These are phyloP conservation scores for Clonostachys sp. DNA, from an alignment of 2,329 filamentous ascomycete genomes.

Conservation along the genomic window DNA sequence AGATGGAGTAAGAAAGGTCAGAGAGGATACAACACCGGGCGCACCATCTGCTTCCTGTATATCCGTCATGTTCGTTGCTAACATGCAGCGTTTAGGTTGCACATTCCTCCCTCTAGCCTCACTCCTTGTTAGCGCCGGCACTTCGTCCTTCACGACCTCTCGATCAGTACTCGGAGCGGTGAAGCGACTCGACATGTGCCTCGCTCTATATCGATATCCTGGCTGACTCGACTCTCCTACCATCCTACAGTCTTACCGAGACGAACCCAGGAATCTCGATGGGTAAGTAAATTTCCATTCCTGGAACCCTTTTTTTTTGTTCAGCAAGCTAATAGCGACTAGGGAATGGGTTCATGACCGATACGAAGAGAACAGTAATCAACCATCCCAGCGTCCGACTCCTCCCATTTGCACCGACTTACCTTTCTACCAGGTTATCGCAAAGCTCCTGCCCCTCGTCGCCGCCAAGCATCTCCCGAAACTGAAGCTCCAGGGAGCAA, in stretches of 20 bases:
- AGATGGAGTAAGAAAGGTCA: conserved; percentile 88
- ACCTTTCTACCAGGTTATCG: conserved; percentile 26
- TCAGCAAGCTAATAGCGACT: conserved; percentile 13
- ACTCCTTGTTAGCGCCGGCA: not conserved
- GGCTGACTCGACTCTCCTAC: conserved; percentile 28
- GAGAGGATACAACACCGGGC: too few species aligned
- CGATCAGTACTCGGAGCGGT: conserved; percentile 19
- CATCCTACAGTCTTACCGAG: conserved; percentile 54
- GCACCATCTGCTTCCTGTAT: too few species aligned
- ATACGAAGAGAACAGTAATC: conserved; percentile 68
- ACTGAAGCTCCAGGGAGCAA: conserved; percentile 37
- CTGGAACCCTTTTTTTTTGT: not conserved
- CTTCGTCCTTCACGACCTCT: conserved; percentile 4
- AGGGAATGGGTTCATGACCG: conserved; percentile 95
- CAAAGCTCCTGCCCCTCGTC: conserved; percentile 32
- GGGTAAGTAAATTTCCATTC: conserved; percentile 43
- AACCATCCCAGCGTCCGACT: not conserved
- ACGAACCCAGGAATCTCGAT: conserved; percentile 64
- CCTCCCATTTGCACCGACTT: conserved; percentile 4
- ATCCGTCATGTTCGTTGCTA: too few species aligned
- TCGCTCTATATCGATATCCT: conserved; percentile 21
- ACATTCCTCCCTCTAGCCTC: conserved; percentile 17
- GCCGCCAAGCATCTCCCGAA: conserved; percentile 34
- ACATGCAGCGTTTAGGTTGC: conserved; percentile 19
- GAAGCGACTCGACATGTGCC: conserved; percentile 20